Conservation (phyloP, 345 rosid species). For the Trapa incisa region DNA sequence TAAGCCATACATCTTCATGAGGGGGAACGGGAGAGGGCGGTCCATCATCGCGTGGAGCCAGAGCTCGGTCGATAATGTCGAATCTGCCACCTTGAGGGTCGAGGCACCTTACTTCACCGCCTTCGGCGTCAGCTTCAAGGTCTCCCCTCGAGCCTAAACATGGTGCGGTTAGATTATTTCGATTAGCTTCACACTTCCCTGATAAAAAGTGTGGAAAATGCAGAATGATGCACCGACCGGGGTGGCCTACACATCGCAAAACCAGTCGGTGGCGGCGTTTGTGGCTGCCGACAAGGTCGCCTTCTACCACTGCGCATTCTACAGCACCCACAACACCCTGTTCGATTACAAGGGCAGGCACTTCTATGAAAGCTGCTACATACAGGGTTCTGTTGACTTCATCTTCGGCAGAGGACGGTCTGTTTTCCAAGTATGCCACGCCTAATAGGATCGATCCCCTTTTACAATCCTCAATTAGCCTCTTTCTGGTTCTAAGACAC, state of each 20-base stretch:
- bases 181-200: background rate
- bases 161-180: too few species aligned
- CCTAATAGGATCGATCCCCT: background rate
- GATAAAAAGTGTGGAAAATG: background rate
- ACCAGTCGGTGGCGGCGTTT: conserved; percentile 84
- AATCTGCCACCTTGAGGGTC: conserved; percentile 58
- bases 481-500: background rate
- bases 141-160: conserved; percentile 5
- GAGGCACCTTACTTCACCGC: conserved; percentile 61
- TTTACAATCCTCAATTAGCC: background rate
- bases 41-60: conserved; percentile 44
- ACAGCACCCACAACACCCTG: conserved; percentile 80
- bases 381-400: conserved; percentile 90
- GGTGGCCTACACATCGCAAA: conserved; percentile 80
- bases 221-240: conserved; percentile 91
- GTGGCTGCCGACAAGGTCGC: conserved; percentile 74
- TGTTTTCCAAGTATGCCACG: conserved; percentile 35
- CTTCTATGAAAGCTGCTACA: conserved; percentile 66
- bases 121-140: conserved; percentile 81
- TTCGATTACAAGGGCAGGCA: conserved; percentile 94
- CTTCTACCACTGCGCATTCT: conserved; percentile 82
- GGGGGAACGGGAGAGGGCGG: conserved; percentile 88
- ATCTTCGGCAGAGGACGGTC: conserved; percentile 88
- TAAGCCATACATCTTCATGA: conserved; percentile 72
- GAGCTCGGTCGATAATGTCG: conserved; percentile 48